These are phyloP conservation scores for Pythium biforme DNA, from an alignment of 352 stramenopile species.

Conservation along the genomic window DNA sequence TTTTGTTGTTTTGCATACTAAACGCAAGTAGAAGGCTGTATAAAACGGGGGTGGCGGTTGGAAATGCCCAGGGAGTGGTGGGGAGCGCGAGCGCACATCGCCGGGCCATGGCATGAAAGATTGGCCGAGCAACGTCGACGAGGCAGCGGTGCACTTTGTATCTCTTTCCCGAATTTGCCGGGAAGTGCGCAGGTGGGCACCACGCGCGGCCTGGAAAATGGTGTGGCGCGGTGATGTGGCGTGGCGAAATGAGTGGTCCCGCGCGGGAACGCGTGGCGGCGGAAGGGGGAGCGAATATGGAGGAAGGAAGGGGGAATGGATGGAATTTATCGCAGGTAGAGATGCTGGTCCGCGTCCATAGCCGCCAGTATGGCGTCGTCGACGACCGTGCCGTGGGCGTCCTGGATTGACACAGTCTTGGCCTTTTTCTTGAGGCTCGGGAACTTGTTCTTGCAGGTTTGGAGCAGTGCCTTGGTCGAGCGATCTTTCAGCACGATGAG, in stretches of 20 bases:
- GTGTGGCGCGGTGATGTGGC: slow-evolving; percentile 29
- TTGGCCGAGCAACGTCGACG: slow-evolving; percentile 54
- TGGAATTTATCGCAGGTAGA: slow-evolving; percentile 33
- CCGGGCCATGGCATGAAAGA: slow-evolving; percentile 32
- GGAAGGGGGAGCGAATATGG: background rate
- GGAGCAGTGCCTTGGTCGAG: slow-evolving; percentile 30
- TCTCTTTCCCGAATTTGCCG: slow-evolving; percentile 75
- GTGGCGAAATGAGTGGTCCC: slow-evolving; percentile 21
- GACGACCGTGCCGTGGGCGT: slow-evolving; percentile 31
- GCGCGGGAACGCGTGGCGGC: background rate
- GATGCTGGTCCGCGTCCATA: slow-evolving; percentile 32
- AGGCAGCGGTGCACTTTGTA: slow-evolving; percentile 32
- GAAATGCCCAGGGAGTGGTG: slow-evolving; percentile 23
- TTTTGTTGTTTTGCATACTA: slow-evolving; percentile 13
- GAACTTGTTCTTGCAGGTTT: slow-evolving; percentile 44
- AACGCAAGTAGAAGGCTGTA: slow-evolving; percentile 5
- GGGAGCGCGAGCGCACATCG: slow-evolving; percentile 23
- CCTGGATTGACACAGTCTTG: slow-evolving; percentile 30
- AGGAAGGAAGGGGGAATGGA: background rate
- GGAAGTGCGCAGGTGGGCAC: slow-evolving; percentile 37
- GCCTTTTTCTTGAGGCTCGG: slow-evolving; percentile 28
- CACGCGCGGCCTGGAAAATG: slow-evolving; percentile 22
- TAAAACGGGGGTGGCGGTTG: slow-evolving; percentile 13
- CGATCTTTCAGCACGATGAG: slow-evolving; percentile 37
- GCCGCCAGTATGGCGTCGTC: slow-evolving; percentile 26